Percentiles rank a stretch among this genome's conserved stretches.
Conservation (phyloP, 2,329 filamentous ascomycete genomes). For the Chrysoporthe puriensis region DNA sequence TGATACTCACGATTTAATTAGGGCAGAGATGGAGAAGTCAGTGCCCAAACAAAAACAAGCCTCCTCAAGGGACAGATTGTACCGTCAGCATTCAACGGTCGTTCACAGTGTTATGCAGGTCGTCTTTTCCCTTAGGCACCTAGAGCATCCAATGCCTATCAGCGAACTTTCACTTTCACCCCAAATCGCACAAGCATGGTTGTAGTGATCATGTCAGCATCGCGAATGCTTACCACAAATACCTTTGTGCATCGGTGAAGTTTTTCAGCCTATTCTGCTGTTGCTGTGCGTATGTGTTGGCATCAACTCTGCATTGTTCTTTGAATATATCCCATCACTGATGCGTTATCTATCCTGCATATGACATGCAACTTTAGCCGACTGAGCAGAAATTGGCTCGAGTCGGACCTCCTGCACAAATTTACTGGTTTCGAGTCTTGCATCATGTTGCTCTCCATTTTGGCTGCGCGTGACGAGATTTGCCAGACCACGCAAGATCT, state of each 20-base stretch:
- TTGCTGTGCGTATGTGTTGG: not conserved
- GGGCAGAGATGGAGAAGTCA: not conserved
- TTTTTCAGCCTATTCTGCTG: too few species aligned
- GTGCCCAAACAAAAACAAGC: not conserved
- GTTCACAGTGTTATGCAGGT: not conserved
- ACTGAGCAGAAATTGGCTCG: not conserved
- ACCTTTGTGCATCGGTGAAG: not conserved
- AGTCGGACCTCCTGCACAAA: not conserved
- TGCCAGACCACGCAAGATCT: not conserved
- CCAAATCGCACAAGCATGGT: not conserved
- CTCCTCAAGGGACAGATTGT: not conserved
- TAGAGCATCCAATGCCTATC: too few species aligned
- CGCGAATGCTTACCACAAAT: not conserved
- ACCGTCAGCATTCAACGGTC: not conserved
- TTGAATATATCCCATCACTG: not conserved
- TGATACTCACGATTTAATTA: not conserved
- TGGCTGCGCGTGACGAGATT: not conserved
- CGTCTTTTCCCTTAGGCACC: not conserved
- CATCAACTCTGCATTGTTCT: not conserved
- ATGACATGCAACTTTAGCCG: not conserved
- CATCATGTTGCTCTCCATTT: not conserved
- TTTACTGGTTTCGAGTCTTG: not conserved
- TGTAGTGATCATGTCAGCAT: not conserved
- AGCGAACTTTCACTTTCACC: too few species aligned
- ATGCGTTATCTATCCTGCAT: not conserved